Evolutionary conservation across 805 yeast species (phyloP).

Genomic region (Groenewaldozyma salmanticensis): DNA sequence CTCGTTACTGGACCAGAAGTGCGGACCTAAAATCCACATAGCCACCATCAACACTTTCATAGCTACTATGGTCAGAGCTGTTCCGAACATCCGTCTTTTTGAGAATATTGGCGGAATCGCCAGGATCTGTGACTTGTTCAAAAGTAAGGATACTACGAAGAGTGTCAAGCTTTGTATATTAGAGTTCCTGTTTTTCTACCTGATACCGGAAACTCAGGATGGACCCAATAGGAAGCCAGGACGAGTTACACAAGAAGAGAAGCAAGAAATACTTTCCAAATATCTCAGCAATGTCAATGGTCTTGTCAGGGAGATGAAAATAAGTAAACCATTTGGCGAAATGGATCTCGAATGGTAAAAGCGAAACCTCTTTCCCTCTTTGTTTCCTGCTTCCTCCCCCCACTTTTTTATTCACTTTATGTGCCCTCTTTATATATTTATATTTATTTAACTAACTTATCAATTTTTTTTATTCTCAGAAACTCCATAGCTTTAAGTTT

Average conservation of each 20-base stretch:
- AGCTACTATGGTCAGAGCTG: conserved; percentile 47
- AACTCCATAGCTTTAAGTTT: too few species aligned
- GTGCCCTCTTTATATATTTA: too few species aligned
- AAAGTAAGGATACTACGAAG: conserved; percentile 33
- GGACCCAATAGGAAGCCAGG: conserved; percentile 8
- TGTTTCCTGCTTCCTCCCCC: too few species aligned
- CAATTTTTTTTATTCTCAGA: too few species aligned
- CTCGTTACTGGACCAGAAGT: conserved; percentile 10
- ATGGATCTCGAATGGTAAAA: conserved; percentile 41
- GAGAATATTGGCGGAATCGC: conserved; percentile 50
- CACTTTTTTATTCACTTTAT: too few species aligned
- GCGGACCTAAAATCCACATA: conserved; percentile 23
- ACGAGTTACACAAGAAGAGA: conserved; percentile 35
- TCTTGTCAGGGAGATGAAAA: conserved; percentile 37
- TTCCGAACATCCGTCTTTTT: conserved; percentile 47
- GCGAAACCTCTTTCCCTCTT: too few species aligned
- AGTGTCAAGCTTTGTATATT: conserved; percentile 52
- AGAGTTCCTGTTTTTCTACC: conserved; percentile 60
- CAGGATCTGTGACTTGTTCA: conserved; percentile 38
- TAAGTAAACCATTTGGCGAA: conserved; percentile 41
- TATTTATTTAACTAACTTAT: too few species aligned
- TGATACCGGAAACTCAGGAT: conserved; percentile 46
- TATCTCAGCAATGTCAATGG: conserved; percentile 38
- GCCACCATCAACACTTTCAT: conserved; percentile 46
- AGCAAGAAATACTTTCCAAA: conserved; percentile 33